These are phyloP conservation scores for Sarcomyxa edulis DNA, from an alignment of 768 basidiomycete genomes.

Conservation along the genomic window DNA sequence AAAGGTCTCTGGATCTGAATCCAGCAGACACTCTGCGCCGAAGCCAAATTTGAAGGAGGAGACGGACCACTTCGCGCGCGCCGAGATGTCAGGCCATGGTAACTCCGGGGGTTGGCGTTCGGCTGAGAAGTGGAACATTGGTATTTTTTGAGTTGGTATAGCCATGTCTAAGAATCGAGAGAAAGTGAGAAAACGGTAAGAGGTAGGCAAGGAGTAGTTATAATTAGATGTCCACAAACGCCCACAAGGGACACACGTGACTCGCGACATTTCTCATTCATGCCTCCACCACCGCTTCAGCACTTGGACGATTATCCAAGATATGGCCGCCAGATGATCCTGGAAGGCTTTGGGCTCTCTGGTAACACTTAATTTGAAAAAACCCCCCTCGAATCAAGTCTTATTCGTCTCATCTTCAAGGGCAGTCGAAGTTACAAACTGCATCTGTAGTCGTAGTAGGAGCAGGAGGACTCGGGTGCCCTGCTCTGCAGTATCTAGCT, in stretches of 20 bases:
- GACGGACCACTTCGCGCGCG: conserved; percentile 91
- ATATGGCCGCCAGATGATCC: conserved; percentile 96
- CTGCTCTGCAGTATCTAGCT: conserved; percentile 89
- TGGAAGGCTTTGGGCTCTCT: conserved; percentile 81
- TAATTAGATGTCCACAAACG: too few species aligned
- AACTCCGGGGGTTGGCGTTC: conserved; percentile 40
- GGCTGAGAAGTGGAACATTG: too few species aligned
- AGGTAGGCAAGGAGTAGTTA: too few species aligned
- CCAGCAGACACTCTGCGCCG: conserved; percentile 86
- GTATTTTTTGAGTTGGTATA: too few species aligned
- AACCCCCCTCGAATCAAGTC: conserved; percentile 2
- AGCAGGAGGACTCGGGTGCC: conserved; percentile 95
- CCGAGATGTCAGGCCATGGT: conserved; percentile 81
- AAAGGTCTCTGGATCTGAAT: conserved; percentile 87
- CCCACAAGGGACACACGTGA: too few species aligned
- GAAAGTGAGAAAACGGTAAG: too few species aligned
- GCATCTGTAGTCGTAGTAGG: conserved; percentile 85
- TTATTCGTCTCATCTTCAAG: conserved; percentile 31
- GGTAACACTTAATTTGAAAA: conserved; percentile 39
- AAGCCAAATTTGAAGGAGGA: conserved; percentile 97
- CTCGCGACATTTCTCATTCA: neutral
- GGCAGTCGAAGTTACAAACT: conserved; percentile 74
- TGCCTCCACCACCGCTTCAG: conserved; percentile 5
- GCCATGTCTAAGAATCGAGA: too few species aligned
- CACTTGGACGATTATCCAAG: conserved; percentile 70